phyloP scores from a whole-genome alignment of 352 stramenopile species.

The Elongisporangium prolatum region DNA sequence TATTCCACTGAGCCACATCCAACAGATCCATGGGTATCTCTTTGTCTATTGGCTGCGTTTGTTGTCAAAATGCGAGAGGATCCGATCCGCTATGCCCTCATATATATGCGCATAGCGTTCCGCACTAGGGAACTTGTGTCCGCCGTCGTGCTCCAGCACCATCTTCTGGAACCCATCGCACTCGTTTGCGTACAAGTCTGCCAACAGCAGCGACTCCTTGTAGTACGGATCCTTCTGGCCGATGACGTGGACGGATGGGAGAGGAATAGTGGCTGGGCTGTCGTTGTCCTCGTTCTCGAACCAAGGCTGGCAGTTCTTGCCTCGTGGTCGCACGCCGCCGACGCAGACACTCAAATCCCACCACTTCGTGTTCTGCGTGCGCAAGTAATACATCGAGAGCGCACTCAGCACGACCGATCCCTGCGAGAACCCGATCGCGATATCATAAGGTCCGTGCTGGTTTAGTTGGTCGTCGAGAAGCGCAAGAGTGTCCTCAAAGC shows the following conservation, averaged over 20 bases:
- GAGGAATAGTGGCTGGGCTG: conserved; percentile 19
- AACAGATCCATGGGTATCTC: no score
- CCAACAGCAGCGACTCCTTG: conserved; percentile 25
- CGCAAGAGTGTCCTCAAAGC: conserved; percentile 40
- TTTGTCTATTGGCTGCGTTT: not conserved
- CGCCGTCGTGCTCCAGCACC: conserved; percentile 24
- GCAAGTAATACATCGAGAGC: conserved; percentile 53
- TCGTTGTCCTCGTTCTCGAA: conserved; percentile 31
- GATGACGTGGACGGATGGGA: conserved; percentile 56
- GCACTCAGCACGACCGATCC: conserved; percentile 61
- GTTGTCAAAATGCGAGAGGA: not conserved
- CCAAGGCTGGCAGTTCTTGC: conserved; percentile 16
- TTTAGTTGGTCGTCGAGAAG: conserved; percentile 55
- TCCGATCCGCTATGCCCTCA: conserved; percentile 10
- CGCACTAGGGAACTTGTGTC: conserved; percentile 23
- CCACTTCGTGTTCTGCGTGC: conserved; percentile 29
- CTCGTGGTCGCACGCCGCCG: conserved; percentile 26
- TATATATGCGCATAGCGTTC: conserved; percentile 18
- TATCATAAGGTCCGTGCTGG: conserved; percentile 62
- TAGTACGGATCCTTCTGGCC: conserved; percentile 48
- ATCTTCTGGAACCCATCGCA: conserved; percentile 8
- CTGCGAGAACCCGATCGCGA: conserved; percentile 78
- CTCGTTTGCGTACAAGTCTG: conserved; percentile 17
- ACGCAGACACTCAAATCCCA: conserved; percentile 58
- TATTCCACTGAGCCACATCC: no score